Percentiles rank a stretch among this genome's conserved stretches.
These are phyloP conservation scores for Trapa incisa DNA, from an alignment of 345 rosid genomes.

Conservation along the genomic window DNA sequence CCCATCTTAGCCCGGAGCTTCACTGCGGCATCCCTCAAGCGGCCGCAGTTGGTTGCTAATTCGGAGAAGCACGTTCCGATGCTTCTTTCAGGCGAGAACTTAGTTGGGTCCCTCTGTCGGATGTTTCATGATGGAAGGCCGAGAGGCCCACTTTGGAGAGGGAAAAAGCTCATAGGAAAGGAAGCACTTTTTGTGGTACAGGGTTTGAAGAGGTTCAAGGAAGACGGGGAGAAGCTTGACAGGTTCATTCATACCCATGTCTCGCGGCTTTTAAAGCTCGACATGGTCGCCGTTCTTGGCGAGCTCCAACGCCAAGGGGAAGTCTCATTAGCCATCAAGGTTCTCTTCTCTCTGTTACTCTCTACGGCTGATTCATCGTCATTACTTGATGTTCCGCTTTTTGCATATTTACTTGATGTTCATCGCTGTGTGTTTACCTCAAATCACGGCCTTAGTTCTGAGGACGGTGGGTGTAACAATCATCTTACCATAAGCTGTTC, in stretches of 20 bases:
- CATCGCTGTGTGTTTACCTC: too few species aligned
- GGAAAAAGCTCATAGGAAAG: conserved; percentile 81
- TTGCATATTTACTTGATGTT: background rate
- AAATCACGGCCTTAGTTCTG: too few species aligned
- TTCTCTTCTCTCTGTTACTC: conserved; percentile 8
- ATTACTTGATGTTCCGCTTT: background rate
- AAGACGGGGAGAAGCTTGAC: conserved; percentile 51
- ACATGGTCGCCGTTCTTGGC: conserved; percentile 59
- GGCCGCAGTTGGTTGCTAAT: conserved; percentile 8
- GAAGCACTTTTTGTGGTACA: conserved; percentile 64
- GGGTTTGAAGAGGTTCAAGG: conserved; percentile 73
- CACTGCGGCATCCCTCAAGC: conserved; percentile 4
- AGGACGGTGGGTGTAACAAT: too few species aligned
- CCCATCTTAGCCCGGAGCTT: conserved; percentile 26
- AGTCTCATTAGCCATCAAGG: conserved; percentile 59
- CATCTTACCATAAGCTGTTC: too few species aligned
- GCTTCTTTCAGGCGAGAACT: conserved; percentile 8
- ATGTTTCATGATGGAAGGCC: conserved; percentile 82
- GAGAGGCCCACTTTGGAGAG: conserved; percentile 90
- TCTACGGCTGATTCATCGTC: background rate
- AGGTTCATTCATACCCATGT: conserved; percentile 65
- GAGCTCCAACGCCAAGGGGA: conserved; percentile 91
- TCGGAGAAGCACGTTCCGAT: background rate
- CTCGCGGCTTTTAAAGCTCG: conserved; percentile 64
- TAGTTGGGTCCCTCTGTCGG: conserved; percentile 23